Base-by-base conservation (phyloP, 75 land plant genomes). In the Isoetes taiwanensis region DNA sequence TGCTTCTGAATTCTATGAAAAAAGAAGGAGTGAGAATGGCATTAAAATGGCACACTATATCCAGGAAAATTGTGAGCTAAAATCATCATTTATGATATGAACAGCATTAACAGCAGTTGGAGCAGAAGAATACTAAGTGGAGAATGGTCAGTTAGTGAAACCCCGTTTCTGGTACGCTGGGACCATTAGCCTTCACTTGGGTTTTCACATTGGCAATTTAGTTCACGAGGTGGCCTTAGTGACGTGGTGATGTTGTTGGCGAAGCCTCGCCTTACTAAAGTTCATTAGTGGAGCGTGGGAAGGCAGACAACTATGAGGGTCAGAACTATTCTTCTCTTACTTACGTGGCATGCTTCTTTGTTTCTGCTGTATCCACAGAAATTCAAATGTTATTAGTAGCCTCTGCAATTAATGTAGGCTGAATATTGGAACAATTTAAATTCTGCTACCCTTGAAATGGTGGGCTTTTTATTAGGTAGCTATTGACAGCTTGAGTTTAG, bases 71-170 rank as follows among this genome's bases (percentile, higher is more conserved):
- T n/a, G n/a, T n/a, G n/a, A n/a, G n/a, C n/a, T n/a, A n/a, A n/a
- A n/a, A n/a, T n/a, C n/a, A n/a, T n/a, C n/a, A n/a, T n/a, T n/a
- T n/a, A n/a, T n/a, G n/a, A n/a, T n/a, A n/a, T n/a, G 28, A 61
- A 61, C 80, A 93, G 98, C 86, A 27, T 84, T 77, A 64, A 74
- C 81, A 54, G 89, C 94, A 40, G 98, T 93, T 66, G 98, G 98
- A 59, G 98, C 90, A 11, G 80, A 79, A 34, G 98, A 93, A 81
- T 86, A 25, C 98, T 90, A 40, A 72, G 54, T 58, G 96, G 96
- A 3, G 83, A 70, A 59, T 93, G 98, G 98, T 84, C 81, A 32
- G 98, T 93, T n/a, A 84, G n/a, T n/a, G n/a, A n/a, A n/a, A n/a
- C n/a, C 80, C 37, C 76, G 96, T 43, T 52, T 88, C 52, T 79